Evolutionary conservation across 177 flowering plant genomes (phyloP).

Genomic region (Telopea speciosissima): DNA sequence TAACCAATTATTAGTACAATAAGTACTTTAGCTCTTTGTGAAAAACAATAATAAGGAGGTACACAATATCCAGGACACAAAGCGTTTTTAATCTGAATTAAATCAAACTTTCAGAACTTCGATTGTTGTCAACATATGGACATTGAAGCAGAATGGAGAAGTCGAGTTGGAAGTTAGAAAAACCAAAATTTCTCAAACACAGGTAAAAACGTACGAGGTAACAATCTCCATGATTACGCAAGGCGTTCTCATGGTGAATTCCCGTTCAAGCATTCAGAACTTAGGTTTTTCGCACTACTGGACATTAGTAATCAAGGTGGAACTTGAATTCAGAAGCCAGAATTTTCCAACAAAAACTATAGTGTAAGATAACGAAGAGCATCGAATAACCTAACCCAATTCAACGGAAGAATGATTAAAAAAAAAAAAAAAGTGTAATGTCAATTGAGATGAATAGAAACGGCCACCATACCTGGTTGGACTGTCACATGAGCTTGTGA

Average conservation of each 20-base stretch:
- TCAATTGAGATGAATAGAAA: not conserved
- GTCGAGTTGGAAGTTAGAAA: too few relatives aligned
- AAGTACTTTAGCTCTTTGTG: not conserved
- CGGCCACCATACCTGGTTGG: conserved; percentile 20
- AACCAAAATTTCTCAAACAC: too few relatives aligned
- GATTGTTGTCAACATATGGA: too few relatives aligned
- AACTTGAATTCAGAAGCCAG: not conserved
- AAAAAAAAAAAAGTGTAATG: not conserved
- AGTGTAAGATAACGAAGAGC: not conserved
- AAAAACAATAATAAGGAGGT: conserved; percentile 9
- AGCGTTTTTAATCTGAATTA: too few relatives aligned
- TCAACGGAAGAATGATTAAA: not conserved
- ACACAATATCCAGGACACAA: not conserved
- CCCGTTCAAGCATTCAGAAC: not conserved
- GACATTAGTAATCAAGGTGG: not conserved
- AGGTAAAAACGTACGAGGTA: too few relatives aligned
- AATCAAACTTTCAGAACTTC: too few relatives aligned
- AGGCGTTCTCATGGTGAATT: not conserved
- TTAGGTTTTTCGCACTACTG: not conserved
- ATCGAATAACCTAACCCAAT: not conserved
- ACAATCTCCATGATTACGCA: too few relatives aligned
- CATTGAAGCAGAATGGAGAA: too few relatives aligned
- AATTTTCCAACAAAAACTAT: not conserved
- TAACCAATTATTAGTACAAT: not conserved
- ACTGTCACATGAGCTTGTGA: conserved; percentile 25